Conservation (phyloP, 164 flowering plant species). For the Taxillus chinensis region DNA sequence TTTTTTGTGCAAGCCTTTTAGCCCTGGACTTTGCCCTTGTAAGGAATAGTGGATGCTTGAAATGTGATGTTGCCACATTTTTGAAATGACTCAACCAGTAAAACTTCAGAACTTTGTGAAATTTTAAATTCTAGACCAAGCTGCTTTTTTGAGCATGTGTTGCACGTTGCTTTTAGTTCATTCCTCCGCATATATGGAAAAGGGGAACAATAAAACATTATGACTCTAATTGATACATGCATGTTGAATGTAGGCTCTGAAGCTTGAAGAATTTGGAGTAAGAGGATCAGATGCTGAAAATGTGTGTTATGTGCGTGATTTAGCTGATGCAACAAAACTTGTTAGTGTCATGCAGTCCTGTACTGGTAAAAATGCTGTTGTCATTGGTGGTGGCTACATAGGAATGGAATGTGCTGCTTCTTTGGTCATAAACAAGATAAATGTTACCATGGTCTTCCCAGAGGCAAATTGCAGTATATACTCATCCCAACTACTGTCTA, state of each 20-base stretch:
- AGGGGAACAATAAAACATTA: not conserved
- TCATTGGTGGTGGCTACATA: constrained; percentile 94
- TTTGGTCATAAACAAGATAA: constrained; percentile 70
- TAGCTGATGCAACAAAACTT: constrained; percentile 85
- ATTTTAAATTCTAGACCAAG: no score
- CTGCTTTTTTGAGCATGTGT: not conserved
- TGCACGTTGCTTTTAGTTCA: not conserved
- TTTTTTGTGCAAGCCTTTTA: no score
- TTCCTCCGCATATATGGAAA: not conserved
- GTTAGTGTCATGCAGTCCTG: constrained; percentile 61
- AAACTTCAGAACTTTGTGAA: no score
- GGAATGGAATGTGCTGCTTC: constrained; percentile 99
- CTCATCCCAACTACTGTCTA: not conserved
- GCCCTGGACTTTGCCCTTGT: no score
- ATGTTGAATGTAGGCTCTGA: constrained; percentile 55
- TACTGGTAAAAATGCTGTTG: constrained; percentile 81
- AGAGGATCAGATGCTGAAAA: constrained; percentile 80
- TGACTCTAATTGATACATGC: constrained; percentile 6
- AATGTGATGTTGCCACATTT: no score
- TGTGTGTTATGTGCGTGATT: constrained; percentile 78
- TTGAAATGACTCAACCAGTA: no score
- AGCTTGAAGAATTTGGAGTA: constrained; percentile 93
- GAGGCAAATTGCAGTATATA: constrained; percentile 89
- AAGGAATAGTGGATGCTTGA: no score
- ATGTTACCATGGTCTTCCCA: constrained; percentile 94